Evolutionary conservation across 2,329 filamentous ascomycete species (phyloP).

Genomic region (Venturia carpophila): DNA sequence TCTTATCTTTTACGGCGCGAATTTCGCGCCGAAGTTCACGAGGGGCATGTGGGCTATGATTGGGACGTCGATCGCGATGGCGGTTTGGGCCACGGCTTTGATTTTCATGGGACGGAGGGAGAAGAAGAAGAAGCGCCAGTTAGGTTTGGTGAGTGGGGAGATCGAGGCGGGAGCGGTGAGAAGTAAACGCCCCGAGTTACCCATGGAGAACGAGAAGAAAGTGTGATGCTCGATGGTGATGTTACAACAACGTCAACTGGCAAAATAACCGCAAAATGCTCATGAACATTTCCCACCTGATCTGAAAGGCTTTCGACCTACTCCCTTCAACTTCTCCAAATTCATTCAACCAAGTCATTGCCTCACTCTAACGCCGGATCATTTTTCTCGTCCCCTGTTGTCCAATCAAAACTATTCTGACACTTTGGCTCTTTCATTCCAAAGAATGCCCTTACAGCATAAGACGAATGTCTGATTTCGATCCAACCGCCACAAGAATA

Average conservation of each 20-base stretch:
- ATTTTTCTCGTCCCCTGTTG: too few species aligned
- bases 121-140: conserved; percentile 32
- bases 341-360: too few species aligned
- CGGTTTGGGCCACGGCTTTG: conserved; percentile 51
- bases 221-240: neutral
- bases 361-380: too few species aligned
- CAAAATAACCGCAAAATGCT: neutral
- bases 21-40: conserved; percentile 58
- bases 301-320: too few species aligned
- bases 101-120: conserved; percentile 39
- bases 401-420: too few species aligned
- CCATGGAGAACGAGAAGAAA: neutral
- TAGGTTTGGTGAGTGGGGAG: neutral
- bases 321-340: too few species aligned
- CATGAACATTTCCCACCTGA: neutral
- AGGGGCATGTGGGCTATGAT: conserved; percentile 71
- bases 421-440: too few species aligned
- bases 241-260: neutral
- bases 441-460: too few species aligned
- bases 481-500: too few species aligned
- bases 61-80: conserved; percentile 51
- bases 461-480: too few species aligned
- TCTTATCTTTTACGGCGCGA: conserved; percentile 61
- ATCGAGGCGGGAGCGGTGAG: neutral
- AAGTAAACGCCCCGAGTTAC: neutral